Evolutionary conservation across 2,329 filamentous ascomycete species (phyloP), one percentile per base, ranked within the genome.

Genomic region (Pseudocercospora cruenta): DNA sequence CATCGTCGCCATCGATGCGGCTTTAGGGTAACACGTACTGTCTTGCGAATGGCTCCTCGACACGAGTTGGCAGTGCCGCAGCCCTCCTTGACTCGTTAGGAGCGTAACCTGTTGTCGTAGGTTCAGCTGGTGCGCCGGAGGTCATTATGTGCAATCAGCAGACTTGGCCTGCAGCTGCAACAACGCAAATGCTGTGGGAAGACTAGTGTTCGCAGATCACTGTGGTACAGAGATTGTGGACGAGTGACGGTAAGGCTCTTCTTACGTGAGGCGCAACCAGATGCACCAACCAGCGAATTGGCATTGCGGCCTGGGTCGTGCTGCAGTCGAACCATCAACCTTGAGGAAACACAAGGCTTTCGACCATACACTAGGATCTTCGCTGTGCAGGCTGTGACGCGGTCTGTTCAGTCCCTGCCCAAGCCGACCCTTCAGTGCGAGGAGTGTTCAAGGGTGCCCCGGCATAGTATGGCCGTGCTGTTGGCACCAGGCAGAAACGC

Each of bases 361-460:
- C 58, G 60, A 63, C 58, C 58, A 58, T 60, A 62, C 63, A 63
- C 69, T 58, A 65, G 69, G 69, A 71, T 71, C 61, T 71, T 69
- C 69, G 69, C 67, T 71, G 69, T 65, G 69, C 67, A 71, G 63
- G 24, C 60, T 71, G 67, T 69, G 69, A 71, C 67, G 69, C 69
- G 65, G 67, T 65, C 61, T 58, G 47, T 67, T 60, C 65, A 49
- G 65, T 69, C 63, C 67, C 67, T 69, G 69, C 65, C 67, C 65
- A 67, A 69, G 65, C 45, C 63, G 57, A 61, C 59, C 60, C 55
- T 64, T 67, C 62, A 60, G 54, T 33, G 66, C 62, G 60, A 63
- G 66, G 54, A 60, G 55, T 58, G n/a, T 28, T 61, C 67, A 55
- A 67, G 69, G 69, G 58, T 64, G 60, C 64, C 69, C 69, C 62